Percentiles rank a stretch among this genome's conserved stretches.
These are phyloP conservation scores for Lepiota venenata DNA, from an alignment of 768 basidiomycete genomes.

Conservation along the genomic window DNA sequence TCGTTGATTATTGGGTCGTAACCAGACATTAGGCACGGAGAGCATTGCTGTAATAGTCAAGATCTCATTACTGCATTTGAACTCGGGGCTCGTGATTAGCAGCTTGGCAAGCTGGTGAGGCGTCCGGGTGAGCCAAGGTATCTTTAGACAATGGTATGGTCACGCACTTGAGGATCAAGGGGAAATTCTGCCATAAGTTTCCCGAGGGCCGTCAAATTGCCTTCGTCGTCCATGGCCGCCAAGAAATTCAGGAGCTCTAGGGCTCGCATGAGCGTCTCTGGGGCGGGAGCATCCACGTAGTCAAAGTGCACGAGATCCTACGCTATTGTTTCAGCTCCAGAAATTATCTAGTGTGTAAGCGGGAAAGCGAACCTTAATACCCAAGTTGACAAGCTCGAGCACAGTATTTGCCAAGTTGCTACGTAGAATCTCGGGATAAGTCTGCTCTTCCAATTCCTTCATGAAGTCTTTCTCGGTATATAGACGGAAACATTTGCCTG, in stretches of 20 bases:
- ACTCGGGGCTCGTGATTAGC: constrained; percentile 92
- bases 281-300: constrained; percentile 91
- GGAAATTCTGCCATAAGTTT: constrained; percentile 97
- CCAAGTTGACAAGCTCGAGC: constrained; percentile 90
- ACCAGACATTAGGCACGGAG: constrained; percentile 94
- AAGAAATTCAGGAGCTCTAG: constrained; percentile 92
- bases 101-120: constrained; percentile 75
- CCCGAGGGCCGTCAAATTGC: constrained; percentile 84
- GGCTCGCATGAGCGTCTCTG: constrained; percentile 96
- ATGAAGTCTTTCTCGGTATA: constrained; percentile 99
- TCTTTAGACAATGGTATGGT: background rate
- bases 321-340: background rate
- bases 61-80: constrained; percentile 95
- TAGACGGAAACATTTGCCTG: constrained; percentile 95
- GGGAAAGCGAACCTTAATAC: constrained; percentile 61
- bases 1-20: constrained; percentile 83
- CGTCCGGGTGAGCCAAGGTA: constrained; percentile 3
- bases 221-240: constrained; percentile 91
- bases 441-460: constrained; percentile 94
- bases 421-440: constrained; percentile 92
- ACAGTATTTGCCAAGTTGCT: constrained; percentile 94
- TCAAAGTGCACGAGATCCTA: constrained; percentile 86
- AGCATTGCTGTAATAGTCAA: constrained; percentile 96
- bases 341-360: background rate
- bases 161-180: constrained; percentile 86